phyloP scores from a whole-genome alignment of 768 basidiomycete species.

The Mycena maculata region DNA sequence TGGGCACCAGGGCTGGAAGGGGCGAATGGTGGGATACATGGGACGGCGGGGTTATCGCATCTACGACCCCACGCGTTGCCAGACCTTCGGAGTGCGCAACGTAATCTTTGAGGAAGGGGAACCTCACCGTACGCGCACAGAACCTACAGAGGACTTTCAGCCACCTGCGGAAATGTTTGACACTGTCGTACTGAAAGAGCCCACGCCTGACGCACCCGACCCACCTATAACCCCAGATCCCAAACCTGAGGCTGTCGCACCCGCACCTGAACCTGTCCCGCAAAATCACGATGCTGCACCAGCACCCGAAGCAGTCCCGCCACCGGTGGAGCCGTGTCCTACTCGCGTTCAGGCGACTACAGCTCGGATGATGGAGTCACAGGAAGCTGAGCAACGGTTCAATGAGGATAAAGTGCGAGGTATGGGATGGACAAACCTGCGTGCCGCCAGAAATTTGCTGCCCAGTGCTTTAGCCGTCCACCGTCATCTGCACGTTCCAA shows the following conservation, averaged over 20 bases:
- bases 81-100: slow-evolving; percentile 23
- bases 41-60: slow-evolving; percentile 29
- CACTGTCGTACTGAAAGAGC: no score
- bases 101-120: slow-evolving; percentile 27
- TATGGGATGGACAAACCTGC: no score
- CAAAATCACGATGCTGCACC: no score
- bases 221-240: no score
- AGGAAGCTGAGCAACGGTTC: no score
- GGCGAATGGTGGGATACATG: slow-evolving; percentile 33
- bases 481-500: background rate
- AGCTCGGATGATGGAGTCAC: no score
- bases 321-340: no score
- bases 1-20: slow-evolving; percentile 32
- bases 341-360: no score
- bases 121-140: slow-evolving; percentile 12
- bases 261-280: background rate
- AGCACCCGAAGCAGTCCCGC: background rate
- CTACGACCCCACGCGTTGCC: slow-evolving; percentile 11
- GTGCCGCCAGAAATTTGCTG: no score
- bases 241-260: background rate
- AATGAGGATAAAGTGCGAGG: no score
- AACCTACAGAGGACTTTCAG: background rate
- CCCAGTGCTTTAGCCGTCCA: no score
- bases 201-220: background rate
- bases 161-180: no score